Evolutionary conservation across 345 rosid genomes (phyloP), one percentile per base, ranked within the genome.

Genomic region (Salix suchowensis): DNA sequence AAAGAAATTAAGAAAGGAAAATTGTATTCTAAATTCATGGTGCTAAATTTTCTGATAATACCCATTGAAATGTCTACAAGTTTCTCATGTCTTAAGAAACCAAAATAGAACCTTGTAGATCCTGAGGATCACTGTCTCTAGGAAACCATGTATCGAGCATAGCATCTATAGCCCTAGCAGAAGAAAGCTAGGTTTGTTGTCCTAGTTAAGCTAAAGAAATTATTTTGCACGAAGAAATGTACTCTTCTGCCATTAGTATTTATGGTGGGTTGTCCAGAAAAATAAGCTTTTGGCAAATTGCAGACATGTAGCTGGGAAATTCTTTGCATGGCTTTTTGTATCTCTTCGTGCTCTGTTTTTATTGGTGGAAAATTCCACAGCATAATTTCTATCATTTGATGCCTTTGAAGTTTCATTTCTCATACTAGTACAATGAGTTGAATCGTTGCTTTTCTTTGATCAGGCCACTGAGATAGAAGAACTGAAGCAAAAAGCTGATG

Each of bases 401-500:
- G 65, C 65, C 23, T 39, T 64, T 11, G 21, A 10, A 65, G 39
- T 32, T 65, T 23, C 28, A 58, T 58, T 58, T 58, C 28, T 58
- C 62, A 58, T 58, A 23, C 28, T 9, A 23, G 62, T 58, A 3
- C 62, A 23, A 58, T 2, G 62, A 74, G 68, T 76, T 77, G 64
- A 73, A 58, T 76, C 66, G 46, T 68, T 76, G 67, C 14, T 62
- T 78, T 64, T 71, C 54, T 37, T 71, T 58, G 48, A 75, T 81
- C 81, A 94, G 99, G 90, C 76, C 55, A 68, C 82, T 19, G 90
- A 88, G 87, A 91, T 88, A 40, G 95, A 91, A 85, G 98, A 90
- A 82, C 79, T 93, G 84, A 90, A 92, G 82, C 92, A 77, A 79
- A 90, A 88, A 79, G 85, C 90, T 26, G 66, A 68, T 18, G 85